Conservation (phyloP, 441 rosid species). For the Pelargonium citronellum region DNA sequence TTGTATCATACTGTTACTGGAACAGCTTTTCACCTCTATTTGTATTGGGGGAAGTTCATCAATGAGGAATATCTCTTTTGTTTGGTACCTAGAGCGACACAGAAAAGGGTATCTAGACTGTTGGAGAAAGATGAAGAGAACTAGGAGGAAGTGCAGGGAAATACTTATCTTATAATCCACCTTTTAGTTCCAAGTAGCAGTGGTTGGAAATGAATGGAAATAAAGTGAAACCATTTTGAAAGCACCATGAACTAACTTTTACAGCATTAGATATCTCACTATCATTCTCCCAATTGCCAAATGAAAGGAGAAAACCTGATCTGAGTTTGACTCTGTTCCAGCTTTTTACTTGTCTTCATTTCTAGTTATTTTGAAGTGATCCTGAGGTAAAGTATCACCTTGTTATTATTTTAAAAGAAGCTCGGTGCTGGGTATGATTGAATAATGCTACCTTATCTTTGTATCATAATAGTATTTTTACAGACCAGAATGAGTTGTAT, state of each 20-base stretch:
- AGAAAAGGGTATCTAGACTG: background rate
- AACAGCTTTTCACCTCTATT: background rate
- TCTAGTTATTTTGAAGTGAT: background rate
- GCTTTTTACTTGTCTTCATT: background rate
- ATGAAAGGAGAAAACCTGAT: background rate
- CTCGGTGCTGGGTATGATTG: background rate
- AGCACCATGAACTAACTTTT: background rate
- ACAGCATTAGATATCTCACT: background rate
- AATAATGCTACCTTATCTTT: background rate
- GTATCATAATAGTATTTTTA: background rate
- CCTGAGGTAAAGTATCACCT: background rate
- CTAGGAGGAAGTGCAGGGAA: background rate
- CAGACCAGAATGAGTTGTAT: background rate
- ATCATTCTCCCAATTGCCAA: background rate
- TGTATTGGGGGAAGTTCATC: background rate
- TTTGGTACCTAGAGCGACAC: conserved; percentile 1
- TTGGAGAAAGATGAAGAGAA: background rate
- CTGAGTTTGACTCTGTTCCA: background rate
- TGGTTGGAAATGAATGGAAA: background rate
- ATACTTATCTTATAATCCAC: background rate
- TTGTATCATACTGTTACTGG: background rate
- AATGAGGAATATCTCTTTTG: background rate
- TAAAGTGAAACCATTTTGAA: background rate
- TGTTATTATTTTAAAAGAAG: background rate
- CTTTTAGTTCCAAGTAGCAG: background rate